Conservation (phyloP, 805 yeast genomes). For the Clavispora vitiphila region DNA sequence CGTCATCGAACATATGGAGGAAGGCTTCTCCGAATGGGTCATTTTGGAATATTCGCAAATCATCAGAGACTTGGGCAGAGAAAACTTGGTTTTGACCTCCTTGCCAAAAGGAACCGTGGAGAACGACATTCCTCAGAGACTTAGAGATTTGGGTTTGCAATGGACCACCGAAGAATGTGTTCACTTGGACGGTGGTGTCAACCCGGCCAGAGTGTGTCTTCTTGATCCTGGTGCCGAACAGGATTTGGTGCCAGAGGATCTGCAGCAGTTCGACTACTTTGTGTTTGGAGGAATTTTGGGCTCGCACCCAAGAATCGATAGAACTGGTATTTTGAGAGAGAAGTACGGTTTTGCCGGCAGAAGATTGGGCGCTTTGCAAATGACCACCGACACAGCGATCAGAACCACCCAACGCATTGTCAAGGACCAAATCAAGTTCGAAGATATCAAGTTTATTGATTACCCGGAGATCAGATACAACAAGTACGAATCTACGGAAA, state of each 20-base stretch:
- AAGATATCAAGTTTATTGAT: slow-evolving; percentile 78
- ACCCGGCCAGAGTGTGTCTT: slow-evolving; percentile 60
- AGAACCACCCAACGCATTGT: slow-evolving; percentile 82
- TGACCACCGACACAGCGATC: slow-evolving; percentile 97
- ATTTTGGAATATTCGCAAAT: slow-evolving; percentile 80
- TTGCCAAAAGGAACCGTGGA: slow-evolving; percentile 60
- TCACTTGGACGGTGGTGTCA: slow-evolving; percentile 42
- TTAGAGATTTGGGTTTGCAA: slow-evolving; percentile 60
- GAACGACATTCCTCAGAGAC: slow-evolving; percentile 56
- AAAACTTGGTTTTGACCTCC: slow-evolving; percentile 72
- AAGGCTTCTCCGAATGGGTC: slow-evolving; percentile 96
- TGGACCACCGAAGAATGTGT: slow-evolving; percentile 78
- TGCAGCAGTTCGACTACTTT: slow-evolving; percentile 68
- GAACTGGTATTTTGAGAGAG: slow-evolving; percentile 81
- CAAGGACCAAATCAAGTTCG: slow-evolving; percentile 53
- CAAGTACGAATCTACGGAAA: slow-evolving; percentile 88
- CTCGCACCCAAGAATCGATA: slow-evolving; percentile 87
- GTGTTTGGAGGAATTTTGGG: slow-evolving; percentile 97
- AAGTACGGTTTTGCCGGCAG: slow-evolving; percentile 85
- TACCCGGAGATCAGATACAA: slow-evolving; percentile 90
- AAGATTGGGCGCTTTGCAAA: slow-evolving; percentile 81
- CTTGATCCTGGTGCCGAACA: slow-evolving; percentile 82
- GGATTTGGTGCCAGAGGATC: slow-evolving; percentile 72
- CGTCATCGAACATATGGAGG: slow-evolving; percentile 96
- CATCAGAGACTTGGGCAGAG: slow-evolving; percentile 73